Percentiles rank a stretch among this genome's conserved stretches.
Evolutionary conservation across 441 rosid genomes (phyloP).

Genomic region (Lepidium campestre): DNA sequence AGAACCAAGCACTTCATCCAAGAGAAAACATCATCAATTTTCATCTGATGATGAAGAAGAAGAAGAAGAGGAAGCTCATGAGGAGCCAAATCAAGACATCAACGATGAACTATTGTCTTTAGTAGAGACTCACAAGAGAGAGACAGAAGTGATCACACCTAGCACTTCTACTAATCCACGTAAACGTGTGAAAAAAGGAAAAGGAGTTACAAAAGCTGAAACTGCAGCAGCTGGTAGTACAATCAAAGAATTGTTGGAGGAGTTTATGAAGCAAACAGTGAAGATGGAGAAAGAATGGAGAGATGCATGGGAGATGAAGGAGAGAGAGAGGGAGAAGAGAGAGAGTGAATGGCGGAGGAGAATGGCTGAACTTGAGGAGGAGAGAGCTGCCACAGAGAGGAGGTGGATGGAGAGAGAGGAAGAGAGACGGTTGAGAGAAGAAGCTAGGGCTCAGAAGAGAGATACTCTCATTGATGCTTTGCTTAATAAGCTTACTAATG

Average conservation of each 20-base stretch:
- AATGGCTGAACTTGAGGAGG: slow-evolving; percentile 80
- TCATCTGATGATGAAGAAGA: slow-evolving; percentile 84
- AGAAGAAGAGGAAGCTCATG: slow-evolving; percentile 53
- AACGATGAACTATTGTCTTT: slow-evolving; percentile 20
- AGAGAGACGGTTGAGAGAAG: slow-evolving; percentile 78
- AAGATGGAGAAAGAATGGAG: slow-evolving; percentile 83
- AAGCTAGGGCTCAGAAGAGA: slow-evolving; percentile 90
- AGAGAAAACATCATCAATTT: slow-evolving; percentile 40
- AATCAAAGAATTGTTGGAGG: slow-evolving; percentile 55
- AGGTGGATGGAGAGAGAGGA: slow-evolving; percentile 89
- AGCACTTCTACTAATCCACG: slow-evolving; percentile 13
- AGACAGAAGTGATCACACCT: slow-evolving; percentile 5
- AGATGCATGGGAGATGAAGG: slow-evolving; percentile 67
- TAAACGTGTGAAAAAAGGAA: slow-evolving; percentile 52
- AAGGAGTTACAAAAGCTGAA: slow-evolving; percentile 16
- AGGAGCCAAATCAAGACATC: slow-evolving; percentile 26
- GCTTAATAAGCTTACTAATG: slow-evolving; percentile 51
- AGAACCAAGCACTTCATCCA: slow-evolving; percentile 51
- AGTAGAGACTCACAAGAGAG: slow-evolving; percentile 21
- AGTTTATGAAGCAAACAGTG: slow-evolving; percentile 77
- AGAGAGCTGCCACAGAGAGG: slow-evolving; percentile 73
- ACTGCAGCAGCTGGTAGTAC: neutral
- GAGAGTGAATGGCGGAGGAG: slow-evolving; percentile 88
- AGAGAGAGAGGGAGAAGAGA: slow-evolving; percentile 59
- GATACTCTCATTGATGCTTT: slow-evolving; percentile 79